phyloP scores from a whole-genome alignment of 768 basidiomycete genomes.

The Trametes coccinea region DNA sequence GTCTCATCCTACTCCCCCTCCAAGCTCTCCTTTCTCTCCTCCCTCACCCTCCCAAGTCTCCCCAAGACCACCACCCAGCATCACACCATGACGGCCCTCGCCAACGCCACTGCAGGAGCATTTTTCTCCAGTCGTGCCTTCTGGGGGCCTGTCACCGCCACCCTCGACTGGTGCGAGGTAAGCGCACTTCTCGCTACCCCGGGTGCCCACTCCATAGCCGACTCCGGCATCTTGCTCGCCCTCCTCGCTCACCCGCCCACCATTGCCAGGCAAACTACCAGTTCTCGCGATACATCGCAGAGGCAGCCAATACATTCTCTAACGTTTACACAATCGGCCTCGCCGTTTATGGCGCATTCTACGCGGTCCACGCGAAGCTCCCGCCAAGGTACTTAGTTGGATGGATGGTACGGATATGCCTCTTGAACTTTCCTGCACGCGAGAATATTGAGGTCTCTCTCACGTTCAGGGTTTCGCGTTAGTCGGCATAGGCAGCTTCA shows the following conservation, averaged over 20 bases:
- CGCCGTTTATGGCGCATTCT: slow-evolving; percentile 48
- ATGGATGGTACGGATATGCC: slow-evolving; percentile 30
- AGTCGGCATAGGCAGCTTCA: slow-evolving; percentile 75
- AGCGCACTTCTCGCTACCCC: slow-evolving; percentile 23
- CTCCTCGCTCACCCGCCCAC: background rate
- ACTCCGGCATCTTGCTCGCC: background rate
- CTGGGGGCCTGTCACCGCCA: slow-evolving; percentile 69
- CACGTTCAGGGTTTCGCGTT: slow-evolving; percentile 58
- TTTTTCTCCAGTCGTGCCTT: slow-evolving; percentile 26
- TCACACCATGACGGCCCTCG: slow-evolving; percentile 7
- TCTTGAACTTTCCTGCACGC: background rate
- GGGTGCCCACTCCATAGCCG: slow-evolving; percentile 5
- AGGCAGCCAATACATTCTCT: slow-evolving; percentile 71
- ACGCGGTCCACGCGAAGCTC: slow-evolving; percentile 32
- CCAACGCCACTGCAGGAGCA: slow-evolving; percentile 13
- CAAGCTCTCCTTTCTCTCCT: slow-evolving; percentile 15
- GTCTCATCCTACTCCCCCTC: background rate
- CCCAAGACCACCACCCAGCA: slow-evolving; percentile 2
- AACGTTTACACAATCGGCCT: slow-evolving; percentile 46
- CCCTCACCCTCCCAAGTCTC: slow-evolving; percentile 4
- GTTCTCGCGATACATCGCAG: slow-evolving; percentile 75
- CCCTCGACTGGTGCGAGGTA: slow-evolving; percentile 76
- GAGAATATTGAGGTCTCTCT: background rate
- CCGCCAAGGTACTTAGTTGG: slow-evolving; percentile 40
- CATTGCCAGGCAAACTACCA: slow-evolving; percentile 66